Conservation (phyloP, 2,329 filamentous ascomycete genomes). For the Aspergillus sp. region DNA sequence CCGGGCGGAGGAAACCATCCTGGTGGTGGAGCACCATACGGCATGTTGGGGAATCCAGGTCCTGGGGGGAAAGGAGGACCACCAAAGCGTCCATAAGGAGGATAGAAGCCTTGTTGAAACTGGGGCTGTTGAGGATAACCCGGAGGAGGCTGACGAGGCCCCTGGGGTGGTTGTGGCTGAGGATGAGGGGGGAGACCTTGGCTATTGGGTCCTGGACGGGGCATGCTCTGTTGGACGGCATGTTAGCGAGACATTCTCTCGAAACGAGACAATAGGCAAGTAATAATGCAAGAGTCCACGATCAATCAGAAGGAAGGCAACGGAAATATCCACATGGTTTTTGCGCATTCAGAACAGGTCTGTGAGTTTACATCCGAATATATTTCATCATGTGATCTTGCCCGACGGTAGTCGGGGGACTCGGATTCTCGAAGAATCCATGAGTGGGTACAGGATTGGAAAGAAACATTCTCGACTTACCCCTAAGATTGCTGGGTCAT, state of each 20-base stretch:
- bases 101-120: conserved; percentile 43
- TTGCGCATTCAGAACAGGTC: conserved; percentile 83
- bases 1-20: conserved; percentile 77
- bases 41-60: conserved; percentile 71
- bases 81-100: conserved; percentile 47
- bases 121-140: conserved; percentile 43
- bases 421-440: conserved; percentile 1
- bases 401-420: conserved; percentile 14
- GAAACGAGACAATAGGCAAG: not conserved
- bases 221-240: conserved; percentile 38
- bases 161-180: conserved; percentile 46
- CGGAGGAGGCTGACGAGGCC: conserved; percentile 33
- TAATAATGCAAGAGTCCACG: conserved; percentile 13
- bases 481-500: conserved; percentile 94
- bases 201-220: conserved; percentile 39
- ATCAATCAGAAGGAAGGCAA: conserved; percentile 99
- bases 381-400: conserved; percentile 67
- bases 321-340: conserved; percentile 92
- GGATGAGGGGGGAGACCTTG: conserved; percentile 36
- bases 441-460: not conserved
- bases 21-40: conserved; percentile 68
- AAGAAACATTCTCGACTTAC: conserved; percentile 65
- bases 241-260: conserved; percentile 19
- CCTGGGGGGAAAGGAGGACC: conserved; percentile 54
- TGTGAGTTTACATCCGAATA: conserved; percentile 93